A percentile compares a stretch with the other conserved stretches of the same genome.
Evolutionary conservation across 106 monocot genomes (phyloP).

Genomic region (Dendrobium catenatum): DNA sequence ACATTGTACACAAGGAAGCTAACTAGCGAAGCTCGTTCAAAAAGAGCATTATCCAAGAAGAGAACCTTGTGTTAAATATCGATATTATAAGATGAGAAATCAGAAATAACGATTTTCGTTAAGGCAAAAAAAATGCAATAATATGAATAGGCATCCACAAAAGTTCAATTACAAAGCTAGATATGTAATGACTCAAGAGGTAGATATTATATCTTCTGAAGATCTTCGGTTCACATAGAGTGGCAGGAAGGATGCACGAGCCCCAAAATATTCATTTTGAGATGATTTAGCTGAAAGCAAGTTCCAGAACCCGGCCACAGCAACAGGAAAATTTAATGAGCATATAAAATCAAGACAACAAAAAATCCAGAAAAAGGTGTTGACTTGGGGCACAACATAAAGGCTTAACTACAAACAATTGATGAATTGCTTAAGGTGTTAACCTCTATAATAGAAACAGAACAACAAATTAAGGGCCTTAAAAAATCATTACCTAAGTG

Average conservation of each 20-base stretch:
- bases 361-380: not conserved
- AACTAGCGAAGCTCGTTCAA: not conserved
- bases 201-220: not conserved
- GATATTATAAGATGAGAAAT: not conserved
- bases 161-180: not conserved
- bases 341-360: not conserved
- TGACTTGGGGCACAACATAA: not conserved
- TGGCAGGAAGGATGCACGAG: not conserved
- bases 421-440: not conserved
- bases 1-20: not conserved
- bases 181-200: not conserved
- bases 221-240: not conserved
- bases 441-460: too few relatives aligned
- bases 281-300: not conserved
- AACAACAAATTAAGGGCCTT: too few relatives aligned
- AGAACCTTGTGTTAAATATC: not conserved
- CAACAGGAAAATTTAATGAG: not conserved
- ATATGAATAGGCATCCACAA: not conserved
- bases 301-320: not conserved
- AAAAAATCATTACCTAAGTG: too few relatives aligned
- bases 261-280: not conserved
- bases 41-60: not conserved
- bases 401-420: not conserved
- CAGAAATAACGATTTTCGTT: not conserved
- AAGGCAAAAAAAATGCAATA: not conserved